Percentiles rank a stretch among this genome's conserved stretches.
Evolutionary conservation across 2,329 filamentous ascomycete genomes (phyloP).

Genomic region (Penicillium sp.): DNA sequence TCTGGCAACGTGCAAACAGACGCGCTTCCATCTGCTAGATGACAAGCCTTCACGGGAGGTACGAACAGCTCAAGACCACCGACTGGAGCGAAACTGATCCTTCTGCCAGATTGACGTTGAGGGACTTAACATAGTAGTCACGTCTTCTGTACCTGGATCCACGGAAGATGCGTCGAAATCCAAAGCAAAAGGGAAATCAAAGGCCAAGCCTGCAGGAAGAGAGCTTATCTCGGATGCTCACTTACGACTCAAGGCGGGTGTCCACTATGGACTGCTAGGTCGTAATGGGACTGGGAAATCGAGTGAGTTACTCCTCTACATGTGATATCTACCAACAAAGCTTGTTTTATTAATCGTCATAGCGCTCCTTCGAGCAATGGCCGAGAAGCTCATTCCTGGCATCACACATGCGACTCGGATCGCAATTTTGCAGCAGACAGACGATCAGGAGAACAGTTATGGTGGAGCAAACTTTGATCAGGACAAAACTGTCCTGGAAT

Average conservation of each 20-base stretch:
- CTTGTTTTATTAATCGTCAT: constrained; percentile 5
- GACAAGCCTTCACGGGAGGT: constrained; percentile 55
- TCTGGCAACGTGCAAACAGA: constrained; percentile 63
- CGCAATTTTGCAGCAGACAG: constrained; percentile 66
- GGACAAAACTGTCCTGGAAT: constrained; percentile 57
- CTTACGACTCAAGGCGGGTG: constrained; percentile 66
- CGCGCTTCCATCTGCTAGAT: constrained; percentile 59
- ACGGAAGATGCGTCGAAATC: constrained; percentile 22
- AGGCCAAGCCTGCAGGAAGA: constrained; percentile 49
- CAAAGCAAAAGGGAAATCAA: constrained; percentile 44
- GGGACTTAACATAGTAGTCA: constrained; percentile 66
- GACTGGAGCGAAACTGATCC: neutral
- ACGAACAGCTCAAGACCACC: constrained; percentile 7
- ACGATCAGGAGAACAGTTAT: constrained; percentile 28
- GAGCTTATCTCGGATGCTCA: constrained; percentile 69
- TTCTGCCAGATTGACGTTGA: constrained; percentile 61
- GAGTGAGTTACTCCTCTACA: constrained; percentile 46
- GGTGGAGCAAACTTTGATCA: constrained; percentile 11
- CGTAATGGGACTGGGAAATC: constrained; percentile 82
- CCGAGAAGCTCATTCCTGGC: constrained; percentile 73
- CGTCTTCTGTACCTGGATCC: constrained; percentile 35
- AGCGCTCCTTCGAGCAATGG: constrained; percentile 71
- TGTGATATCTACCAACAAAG: neutral
- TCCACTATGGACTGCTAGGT: constrained; percentile 73
- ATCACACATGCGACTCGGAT: constrained; percentile 64